Evolutionary conservation across 768 basidiomycete genomes (phyloP).

Genomic region (Russula olivacea): DNA sequence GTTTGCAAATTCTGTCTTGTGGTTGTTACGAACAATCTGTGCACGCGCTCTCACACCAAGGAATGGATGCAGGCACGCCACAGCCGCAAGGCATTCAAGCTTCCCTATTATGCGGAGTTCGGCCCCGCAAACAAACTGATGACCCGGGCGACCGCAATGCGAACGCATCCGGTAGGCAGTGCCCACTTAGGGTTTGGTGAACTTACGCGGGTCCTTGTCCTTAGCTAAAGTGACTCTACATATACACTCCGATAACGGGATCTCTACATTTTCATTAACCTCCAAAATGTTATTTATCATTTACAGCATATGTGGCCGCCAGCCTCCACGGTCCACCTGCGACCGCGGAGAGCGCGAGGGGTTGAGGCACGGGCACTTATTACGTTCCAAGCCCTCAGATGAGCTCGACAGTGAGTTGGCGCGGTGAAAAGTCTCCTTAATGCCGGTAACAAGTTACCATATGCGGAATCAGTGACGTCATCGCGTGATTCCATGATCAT

Average conservation of each 20-base stretch:
- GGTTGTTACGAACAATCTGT: conserved; percentile 15
- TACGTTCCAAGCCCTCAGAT: conserved; percentile 11
- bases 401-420: conserved; percentile 3
- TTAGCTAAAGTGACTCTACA: background rate
- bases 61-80: conserved; percentile 22
- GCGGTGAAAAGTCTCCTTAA: conserved; percentile 18
- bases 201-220: background rate
- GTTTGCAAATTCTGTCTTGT: conserved; percentile 19
- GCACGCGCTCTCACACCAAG: background rate
- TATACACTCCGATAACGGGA: background rate
- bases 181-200: background rate
- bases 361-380: background rate
- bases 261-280: background rate
- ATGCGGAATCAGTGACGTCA: conserved; percentile 21
- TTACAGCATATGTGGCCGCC: background rate
- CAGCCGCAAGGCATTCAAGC: background rate
- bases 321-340: background rate
- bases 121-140: background rate
- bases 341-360: conserved; percentile 12
- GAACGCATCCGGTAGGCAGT: background rate
- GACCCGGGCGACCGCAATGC: conserved; percentile 1
- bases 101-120: conserved; percentile 9
- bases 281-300: background rate
- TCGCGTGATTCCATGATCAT: conserved; percentile 6
- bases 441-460: conserved; percentile 13